Conservation (phyloP, 208 protist genomes). For the Wallacemonas sp. region DNA sequence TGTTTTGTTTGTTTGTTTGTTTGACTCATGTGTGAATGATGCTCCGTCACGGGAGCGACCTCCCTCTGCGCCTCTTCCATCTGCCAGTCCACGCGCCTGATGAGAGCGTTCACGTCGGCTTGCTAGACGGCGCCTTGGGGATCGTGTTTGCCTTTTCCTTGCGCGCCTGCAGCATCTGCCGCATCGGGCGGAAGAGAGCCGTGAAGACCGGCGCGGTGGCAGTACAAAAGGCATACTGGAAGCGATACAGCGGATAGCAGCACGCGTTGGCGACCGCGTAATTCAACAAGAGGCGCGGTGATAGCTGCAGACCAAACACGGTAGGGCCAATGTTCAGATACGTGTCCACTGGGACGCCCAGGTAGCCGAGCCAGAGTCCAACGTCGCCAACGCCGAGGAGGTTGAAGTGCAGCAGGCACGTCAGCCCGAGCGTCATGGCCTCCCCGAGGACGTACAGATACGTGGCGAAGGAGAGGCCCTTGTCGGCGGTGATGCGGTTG, state of each 20-base stretch:
- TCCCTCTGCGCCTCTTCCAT: no score
- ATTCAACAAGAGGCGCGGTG: slow-evolving; percentile 63
- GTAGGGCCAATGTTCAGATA: slow-evolving; percentile 46
- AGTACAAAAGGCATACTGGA: slow-evolving; percentile 53
- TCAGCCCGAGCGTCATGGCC: slow-evolving; percentile 45
- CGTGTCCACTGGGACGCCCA: slow-evolving; percentile 27
- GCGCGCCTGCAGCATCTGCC: neutral
- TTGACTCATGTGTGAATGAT: slow-evolving; percentile 9
- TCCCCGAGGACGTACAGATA: slow-evolving; percentile 80
- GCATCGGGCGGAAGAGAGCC: neutral
- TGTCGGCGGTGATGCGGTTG: slow-evolving; percentile 52
- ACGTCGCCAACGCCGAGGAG: slow-evolving; percentile 55
- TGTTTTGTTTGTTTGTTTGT: no score
- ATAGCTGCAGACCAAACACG: slow-evolving; percentile 52
- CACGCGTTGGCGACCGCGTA: slow-evolving; percentile 64
- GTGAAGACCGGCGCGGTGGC: slow-evolving; percentile 37
- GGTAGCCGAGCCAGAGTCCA: slow-evolving; percentile 37
- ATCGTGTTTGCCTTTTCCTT: slow-evolving; percentile 12
- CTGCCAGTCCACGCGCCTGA: no score
- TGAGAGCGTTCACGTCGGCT: neutral
- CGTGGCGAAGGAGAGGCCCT: slow-evolving; percentile 52
- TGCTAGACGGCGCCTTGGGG: slow-evolving; percentile 33
- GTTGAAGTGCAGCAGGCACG: slow-evolving; percentile 64
- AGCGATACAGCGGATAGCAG: slow-evolving; percentile 51
- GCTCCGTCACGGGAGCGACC: neutral